Evolutionary conservation across 2,329 filamentous ascomycete species (phyloP).

Genomic region (Trichophyton rubrum): DNA sequence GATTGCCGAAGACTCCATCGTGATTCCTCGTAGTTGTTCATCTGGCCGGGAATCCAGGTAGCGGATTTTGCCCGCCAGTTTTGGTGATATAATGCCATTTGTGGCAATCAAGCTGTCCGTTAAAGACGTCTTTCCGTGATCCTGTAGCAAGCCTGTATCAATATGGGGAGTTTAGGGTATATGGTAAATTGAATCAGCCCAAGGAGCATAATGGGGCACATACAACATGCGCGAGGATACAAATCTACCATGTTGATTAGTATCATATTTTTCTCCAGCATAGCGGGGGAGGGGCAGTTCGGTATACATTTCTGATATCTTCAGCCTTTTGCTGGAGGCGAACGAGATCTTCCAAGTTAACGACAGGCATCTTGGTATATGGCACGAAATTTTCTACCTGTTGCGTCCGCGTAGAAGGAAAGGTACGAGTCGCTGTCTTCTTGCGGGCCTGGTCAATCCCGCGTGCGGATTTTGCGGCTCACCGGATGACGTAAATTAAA

Average conservation of each 20-base stretch:
- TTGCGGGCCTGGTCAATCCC: background rate
- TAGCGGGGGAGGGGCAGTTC: constrained; percentile 24
- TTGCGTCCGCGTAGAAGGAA: background rate
- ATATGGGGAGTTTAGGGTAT: background rate
- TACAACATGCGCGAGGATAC: constrained; percentile 85
- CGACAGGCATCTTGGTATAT: constrained; percentile 68
- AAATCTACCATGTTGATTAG: constrained; percentile 49
- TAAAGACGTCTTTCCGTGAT: constrained; percentile 96
- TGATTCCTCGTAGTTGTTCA: constrained; percentile 91
- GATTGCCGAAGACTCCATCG: constrained; percentile 99
- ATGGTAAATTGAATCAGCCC: background rate
- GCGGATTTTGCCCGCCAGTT: constrained; percentile 92
- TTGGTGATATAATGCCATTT: constrained; percentile 98
- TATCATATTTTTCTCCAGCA: constrained; percentile 14
- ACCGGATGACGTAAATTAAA: background rate
- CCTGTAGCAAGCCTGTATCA: constrained; percentile 35
- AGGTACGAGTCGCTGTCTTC: background rate
- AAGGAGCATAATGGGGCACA: constrained; percentile 21
- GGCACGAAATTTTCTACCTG: background rate
- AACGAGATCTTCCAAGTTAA: constrained; percentile 80
- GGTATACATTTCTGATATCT: constrained; percentile 73
- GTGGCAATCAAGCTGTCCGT: constrained; percentile 93
- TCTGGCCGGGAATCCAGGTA: constrained; percentile 94
- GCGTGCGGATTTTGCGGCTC: background rate
- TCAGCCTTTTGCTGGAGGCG: constrained; percentile 76